Conservation (phyloP, 2,329 filamentous ascomycete genomes). For the Cercospora nicotianae region DNA sequence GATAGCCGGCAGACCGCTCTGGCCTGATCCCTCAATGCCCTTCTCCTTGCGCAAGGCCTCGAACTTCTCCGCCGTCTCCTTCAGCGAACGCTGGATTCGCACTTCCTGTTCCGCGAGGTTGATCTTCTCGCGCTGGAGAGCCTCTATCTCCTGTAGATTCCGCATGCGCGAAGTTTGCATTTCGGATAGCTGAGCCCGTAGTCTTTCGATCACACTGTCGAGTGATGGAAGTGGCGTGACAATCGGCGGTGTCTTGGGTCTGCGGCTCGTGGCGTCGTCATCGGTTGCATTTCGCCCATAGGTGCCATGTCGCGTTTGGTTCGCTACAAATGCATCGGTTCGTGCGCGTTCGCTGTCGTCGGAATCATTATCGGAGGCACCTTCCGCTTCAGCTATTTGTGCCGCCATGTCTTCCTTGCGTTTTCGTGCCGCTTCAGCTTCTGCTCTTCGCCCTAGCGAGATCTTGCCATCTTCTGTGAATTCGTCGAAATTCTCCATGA, state of each 20-base stretch:
- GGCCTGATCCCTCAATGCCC: constrained; percentile 37
- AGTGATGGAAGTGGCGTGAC: constrained; percentile 78
- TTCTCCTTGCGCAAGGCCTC: constrained; percentile 56
- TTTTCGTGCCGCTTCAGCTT: constrained; percentile 65
- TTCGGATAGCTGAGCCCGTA: constrained; percentile 61
- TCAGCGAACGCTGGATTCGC: constrained; percentile 77
- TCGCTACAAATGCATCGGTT: constrained; percentile 79
- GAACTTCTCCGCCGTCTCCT: constrained; percentile 75
- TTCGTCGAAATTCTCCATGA: constrained; percentile 90
- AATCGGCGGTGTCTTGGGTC: constrained; percentile 49
- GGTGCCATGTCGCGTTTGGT: constrained; percentile 84
- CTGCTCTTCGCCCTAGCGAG: constrained; percentile 74
- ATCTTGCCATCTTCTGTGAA: constrained; percentile 72
- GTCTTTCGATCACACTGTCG: constrained; percentile 62
- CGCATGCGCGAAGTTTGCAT: constrained; percentile 62
- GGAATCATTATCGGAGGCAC: constrained; percentile 35
- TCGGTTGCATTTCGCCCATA: constrained; percentile 47
- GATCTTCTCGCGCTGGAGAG: constrained; percentile 66
- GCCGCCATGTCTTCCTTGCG: constrained; percentile 76
- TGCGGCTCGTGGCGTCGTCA: constrained; percentile 30
- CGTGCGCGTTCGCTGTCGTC: constrained; percentile 65
- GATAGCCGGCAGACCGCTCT: constrained; percentile 15
- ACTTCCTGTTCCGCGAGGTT: constrained; percentile 69
- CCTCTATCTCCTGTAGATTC: constrained; percentile 64
- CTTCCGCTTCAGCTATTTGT: constrained; percentile 70